These are phyloP conservation scores for Penicillium chermesinum DNA, from an alignment of 495 filamentous ascomycete species.

Conservation along the genomic window DNA sequence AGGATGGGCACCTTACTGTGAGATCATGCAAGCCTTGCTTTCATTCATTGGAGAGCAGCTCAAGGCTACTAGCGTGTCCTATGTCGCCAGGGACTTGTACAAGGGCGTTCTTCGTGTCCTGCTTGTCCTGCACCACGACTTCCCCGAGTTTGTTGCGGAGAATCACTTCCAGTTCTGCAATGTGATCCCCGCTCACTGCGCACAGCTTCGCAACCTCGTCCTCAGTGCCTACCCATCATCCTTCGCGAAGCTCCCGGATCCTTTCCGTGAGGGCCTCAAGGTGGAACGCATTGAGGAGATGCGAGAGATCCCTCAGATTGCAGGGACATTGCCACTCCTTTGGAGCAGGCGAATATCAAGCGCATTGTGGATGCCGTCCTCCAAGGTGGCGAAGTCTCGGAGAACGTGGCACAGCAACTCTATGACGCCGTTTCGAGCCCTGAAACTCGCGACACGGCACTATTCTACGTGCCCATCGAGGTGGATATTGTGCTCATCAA, in stretches of 20 bases:
- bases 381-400: slow-evolving; percentile 50
- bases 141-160: slow-evolving; percentile 84
- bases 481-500: slow-evolving; percentile 72
- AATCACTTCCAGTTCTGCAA: slow-evolving; percentile 82
- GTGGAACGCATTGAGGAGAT: slow-evolving; percentile 76
- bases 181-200: slow-evolving; percentile 76
- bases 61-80: slow-evolving; percentile 64
- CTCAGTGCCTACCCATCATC: slow-evolving; percentile 76
- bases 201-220: slow-evolving; percentile 84
- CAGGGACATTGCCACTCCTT: slow-evolving; percentile 55
- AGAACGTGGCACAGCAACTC: slow-evolving; percentile 66
- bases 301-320: slow-evolving; percentile 56
- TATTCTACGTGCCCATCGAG: slow-evolving; percentile 55
- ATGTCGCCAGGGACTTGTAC: slow-evolving; percentile 75
- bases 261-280: slow-evolving; percentile 73
- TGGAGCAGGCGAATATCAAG: slow-evolving; percentile 60
- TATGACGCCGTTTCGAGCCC: slow-evolving; percentile 59
- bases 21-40: slow-evolving; percentile 69
- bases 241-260: slow-evolving; percentile 72
- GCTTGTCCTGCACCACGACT: slow-evolving; percentile 86
- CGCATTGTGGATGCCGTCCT: slow-evolving; percentile 63
- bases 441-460: slow-evolving; percentile 49
- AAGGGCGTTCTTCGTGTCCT: slow-evolving; percentile 76
- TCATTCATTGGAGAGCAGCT: slow-evolving; percentile 73
- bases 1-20: slow-evolving; percentile 72